Percentiles rank a stretch among this genome's conserved stretches.
Conservation (phyloP, 2,329 filamentous ascomycete genomes). For the Talaromyces islandicus region DNA sequence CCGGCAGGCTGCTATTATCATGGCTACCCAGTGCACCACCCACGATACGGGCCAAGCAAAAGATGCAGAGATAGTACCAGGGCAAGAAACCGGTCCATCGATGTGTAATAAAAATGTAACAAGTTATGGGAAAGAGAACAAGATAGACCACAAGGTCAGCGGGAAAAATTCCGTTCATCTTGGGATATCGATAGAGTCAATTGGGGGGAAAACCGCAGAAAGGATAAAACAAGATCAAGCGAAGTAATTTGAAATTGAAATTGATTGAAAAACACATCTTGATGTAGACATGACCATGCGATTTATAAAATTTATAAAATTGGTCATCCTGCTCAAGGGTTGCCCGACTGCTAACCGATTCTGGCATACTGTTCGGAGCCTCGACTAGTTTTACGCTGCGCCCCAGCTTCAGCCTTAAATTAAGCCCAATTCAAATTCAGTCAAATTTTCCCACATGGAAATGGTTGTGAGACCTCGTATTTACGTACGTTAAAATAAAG, state of each 20-base stretch:
- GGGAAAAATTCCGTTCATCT: constrained; percentile 8
- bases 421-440: not conserved
- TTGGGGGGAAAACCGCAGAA: not conserved
- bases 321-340: not conserved
- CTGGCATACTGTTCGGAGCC: not conserved
- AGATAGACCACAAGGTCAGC: constrained; percentile 27
- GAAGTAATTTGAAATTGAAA: not conserved
- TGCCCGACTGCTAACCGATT: not conserved
- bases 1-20: constrained; percentile 16
- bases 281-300: not conserved
- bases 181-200: not conserved
- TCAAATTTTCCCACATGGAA: not conserved
- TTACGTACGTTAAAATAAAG: not conserved
- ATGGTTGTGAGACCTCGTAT: not conserved
- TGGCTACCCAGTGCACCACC: constrained; percentile 17
- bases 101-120: constrained; percentile 30
- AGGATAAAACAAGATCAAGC: not conserved
- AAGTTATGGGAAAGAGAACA: constrained; percentile 22
- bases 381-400: not conserved
- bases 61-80: constrained; percentile 35
- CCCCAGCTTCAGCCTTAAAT: not conserved
- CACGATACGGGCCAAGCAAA: constrained; percentile 33
- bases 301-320: not conserved
- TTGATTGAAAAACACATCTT: not conserved
- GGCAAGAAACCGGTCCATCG: constrained; percentile 29